Evolutionary conservation across 148 eudicot species (phyloP).

Genomic region (Persicaria maculosa): DNA sequence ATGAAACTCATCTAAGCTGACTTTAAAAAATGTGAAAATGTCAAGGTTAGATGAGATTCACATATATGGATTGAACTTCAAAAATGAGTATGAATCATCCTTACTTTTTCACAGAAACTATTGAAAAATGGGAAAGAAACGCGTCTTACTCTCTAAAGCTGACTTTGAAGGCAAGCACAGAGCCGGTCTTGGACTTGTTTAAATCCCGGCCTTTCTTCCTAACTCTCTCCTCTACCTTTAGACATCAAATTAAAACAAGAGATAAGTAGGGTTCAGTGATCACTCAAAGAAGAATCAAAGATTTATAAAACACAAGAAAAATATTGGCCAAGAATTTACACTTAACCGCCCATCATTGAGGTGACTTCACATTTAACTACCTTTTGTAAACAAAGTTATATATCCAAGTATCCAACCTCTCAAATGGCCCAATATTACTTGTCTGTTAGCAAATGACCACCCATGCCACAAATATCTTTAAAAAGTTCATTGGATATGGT

Average conservation of each 20-base stretch:
- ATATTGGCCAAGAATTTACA: not conserved
- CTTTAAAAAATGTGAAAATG: too few species aligned
- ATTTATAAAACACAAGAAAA: constrained; percentile 8
- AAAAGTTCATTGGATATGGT: not conserved
- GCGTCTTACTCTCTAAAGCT: constrained; percentile 88
- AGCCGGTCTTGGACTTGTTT: constrained; percentile 73
- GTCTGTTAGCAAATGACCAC: too few species aligned
- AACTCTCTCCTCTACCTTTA: constrained; percentile 86
- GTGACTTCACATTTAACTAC: not conserved
- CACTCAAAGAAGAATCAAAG: not conserved
- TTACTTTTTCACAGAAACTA: not conserved
- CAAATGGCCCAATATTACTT: too few species aligned
- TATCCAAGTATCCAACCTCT: too few species aligned
- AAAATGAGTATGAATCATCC: not conserved
- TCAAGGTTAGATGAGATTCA: too few species aligned
- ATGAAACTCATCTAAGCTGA: too few species aligned
- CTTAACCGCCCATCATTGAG: not conserved
- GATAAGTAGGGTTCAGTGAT: not conserved
- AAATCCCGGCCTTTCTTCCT: constrained; percentile 63
- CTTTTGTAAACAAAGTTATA: too few species aligned
- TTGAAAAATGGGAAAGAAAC: too few species aligned
- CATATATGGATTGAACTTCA: too few species aligned
- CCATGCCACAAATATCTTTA: not conserved
- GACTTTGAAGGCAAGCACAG: constrained; percentile 88
- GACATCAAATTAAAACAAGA: constrained; percentile 4